phyloP scores from a whole-genome alignment of 2,329 filamentous ascomycete genomes.

The Monilinia vaccinii-corymbosi region DNA sequence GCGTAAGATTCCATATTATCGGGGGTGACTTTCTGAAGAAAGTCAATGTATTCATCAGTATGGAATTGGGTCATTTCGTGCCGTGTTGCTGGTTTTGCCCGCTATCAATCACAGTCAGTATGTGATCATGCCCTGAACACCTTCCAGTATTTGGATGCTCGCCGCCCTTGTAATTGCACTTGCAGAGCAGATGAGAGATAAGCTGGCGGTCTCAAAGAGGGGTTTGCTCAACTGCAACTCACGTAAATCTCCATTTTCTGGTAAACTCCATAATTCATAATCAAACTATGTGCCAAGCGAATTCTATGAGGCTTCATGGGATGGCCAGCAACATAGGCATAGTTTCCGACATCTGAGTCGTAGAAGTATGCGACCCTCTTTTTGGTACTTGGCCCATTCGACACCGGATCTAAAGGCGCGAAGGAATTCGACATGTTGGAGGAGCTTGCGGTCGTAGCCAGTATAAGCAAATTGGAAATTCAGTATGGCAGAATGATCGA shows the following conservation, averaged over 20 bases:
- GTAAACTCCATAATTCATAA: slow-evolving; percentile 93
- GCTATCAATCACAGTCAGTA: slow-evolving; percentile 37
- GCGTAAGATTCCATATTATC: slow-evolving; percentile 96
- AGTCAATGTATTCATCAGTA: slow-evolving; percentile 91
- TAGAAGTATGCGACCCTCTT: slow-evolving; percentile 98
- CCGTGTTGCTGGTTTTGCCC: slow-evolving; percentile 76
- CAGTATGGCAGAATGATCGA: not conserved
- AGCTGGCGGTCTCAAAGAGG: not conserved
- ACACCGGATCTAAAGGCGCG: slow-evolving; percentile 43
- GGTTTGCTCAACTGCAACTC: slow-evolving; percentile 33
- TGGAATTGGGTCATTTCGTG: slow-evolving; percentile 94
- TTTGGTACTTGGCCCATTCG: slow-evolving; percentile 39
- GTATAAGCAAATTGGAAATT: not conserved
- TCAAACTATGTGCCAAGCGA: slow-evolving; percentile 86
- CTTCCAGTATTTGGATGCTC: not conserved
- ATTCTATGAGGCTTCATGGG: slow-evolving; percentile 99
- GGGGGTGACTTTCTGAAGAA: slow-evolving; percentile 87
- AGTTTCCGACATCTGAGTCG: slow-evolving; percentile 96
- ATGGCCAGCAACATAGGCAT: slow-evolving; percentile 92
- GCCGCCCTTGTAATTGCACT: not conserved
- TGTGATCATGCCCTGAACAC: not conserved
- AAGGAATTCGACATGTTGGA: slow-evolving; percentile 30
- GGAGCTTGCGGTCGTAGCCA: slow-evolving; percentile 5
- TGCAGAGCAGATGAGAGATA: not conserved
- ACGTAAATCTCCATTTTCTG: slow-evolving; percentile 96